A percentile compares a stretch with the other conserved stretches of the same genome.
Conservation (phyloP, 192 early-diverging fungal species). For the Podochytrium sp. region DNA sequence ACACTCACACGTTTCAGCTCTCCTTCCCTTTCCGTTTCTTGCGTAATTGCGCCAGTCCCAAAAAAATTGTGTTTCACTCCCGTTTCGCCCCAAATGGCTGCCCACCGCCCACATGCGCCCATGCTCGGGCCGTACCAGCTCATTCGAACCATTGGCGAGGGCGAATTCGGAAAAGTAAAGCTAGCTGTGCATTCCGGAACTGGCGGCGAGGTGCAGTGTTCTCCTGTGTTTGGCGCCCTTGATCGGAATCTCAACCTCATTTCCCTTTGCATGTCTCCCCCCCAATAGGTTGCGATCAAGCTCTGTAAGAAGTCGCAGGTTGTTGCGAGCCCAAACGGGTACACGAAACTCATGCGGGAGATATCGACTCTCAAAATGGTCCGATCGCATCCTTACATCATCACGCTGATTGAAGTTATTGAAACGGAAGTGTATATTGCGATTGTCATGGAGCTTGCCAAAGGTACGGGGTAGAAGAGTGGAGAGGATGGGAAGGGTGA, state of each 20-base stretch:
- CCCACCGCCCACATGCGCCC: no score
- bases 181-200: conserved; percentile 46
- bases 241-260: no score
- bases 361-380: conserved; percentile 89
- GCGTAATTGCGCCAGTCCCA: no score
- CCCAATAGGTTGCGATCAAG: conserved; percentile 85
- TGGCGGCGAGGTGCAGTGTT: conserved; percentile 27
- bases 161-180: conserved; percentile 68
- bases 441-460: conserved; percentile 86
- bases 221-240: background rate
- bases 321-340: conserved; percentile 74
- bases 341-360: conserved; percentile 93
- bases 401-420: conserved; percentile 92
- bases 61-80: no score
- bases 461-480: background rate
- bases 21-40: no score
- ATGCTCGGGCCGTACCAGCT: conserved; percentile 60
- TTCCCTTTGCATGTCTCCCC: background rate
- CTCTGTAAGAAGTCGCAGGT: conserved; percentile 87
- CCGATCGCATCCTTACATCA: conserved; percentile 80
- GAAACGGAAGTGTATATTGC: conserved; percentile 97
- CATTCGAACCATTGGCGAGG: conserved; percentile 55
- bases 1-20: no score
- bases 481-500: no score
- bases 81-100: no score